Percentiles rank a stretch among this genome's conserved stretches.
Evolutionary conservation across 306 rosid species (phyloP).

Genomic region (Corylus avellana): DNA sequence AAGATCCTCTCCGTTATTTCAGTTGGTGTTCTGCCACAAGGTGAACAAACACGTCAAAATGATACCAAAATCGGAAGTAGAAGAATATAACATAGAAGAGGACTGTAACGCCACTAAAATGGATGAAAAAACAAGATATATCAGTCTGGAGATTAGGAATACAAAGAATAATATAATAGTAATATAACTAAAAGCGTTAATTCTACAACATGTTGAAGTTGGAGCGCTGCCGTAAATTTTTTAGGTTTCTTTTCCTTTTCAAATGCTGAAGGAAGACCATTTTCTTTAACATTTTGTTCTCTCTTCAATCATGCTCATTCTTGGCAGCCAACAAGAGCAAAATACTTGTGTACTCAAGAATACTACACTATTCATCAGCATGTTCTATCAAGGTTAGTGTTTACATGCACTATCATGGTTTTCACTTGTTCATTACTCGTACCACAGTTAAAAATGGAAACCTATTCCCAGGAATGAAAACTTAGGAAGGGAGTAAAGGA

Average conservation of each 20-base stretch:
- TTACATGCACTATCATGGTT: background rate
- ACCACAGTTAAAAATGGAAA: background rate
- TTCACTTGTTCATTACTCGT: background rate
- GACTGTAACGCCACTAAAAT: background rate
- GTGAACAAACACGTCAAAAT: conserved; percentile 20
- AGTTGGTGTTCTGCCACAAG: conserved; percentile 74
- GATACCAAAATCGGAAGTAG: background rate
- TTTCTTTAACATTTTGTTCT: background rate
- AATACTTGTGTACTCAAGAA: background rate
- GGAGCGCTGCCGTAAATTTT: background rate
- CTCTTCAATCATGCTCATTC: conserved; percentile 4
- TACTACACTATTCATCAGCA: background rate
- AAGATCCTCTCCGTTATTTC: conserved; percentile 92
- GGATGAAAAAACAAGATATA: background rate
- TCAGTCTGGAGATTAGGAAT: too few relatives aligned
- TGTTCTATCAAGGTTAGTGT: background rate
- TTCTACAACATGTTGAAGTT: background rate
- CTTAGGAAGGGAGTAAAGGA: background rate
- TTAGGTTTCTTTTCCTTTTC: background rate
- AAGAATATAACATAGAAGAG: too few relatives aligned
- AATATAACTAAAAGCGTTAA: background rate
- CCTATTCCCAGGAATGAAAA: background rate
- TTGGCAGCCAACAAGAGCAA: background rate
- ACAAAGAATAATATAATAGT: background rate
- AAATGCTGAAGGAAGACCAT: background rate